Percentiles rank a stretch among this genome's conserved stretches.
phyloP scores from a whole-genome alignment of 768 basidiomycete genomes.

The Pulveroboletus sp. region DNA sequence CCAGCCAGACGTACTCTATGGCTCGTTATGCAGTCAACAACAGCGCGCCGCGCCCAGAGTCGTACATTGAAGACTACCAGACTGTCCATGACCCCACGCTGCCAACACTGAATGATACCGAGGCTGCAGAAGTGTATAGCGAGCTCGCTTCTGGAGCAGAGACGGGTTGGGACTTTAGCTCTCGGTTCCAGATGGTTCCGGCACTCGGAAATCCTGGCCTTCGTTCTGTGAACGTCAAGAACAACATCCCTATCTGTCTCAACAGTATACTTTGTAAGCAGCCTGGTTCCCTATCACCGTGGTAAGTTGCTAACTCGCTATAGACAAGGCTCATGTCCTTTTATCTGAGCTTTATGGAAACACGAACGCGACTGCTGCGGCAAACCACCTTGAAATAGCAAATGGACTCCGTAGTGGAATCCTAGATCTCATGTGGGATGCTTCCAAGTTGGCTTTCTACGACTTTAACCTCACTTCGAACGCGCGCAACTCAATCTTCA shows the following conservation, averaged over 20 bases:
- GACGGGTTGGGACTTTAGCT: conserved; percentile 50
- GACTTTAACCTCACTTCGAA: conserved; percentile 81
- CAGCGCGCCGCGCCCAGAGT: conserved; percentile 87
- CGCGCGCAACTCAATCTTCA: conserved; percentile 61
- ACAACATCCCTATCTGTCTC: conserved; percentile 70
- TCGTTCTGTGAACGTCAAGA: conserved; percentile 67
- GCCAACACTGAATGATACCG: conserved; percentile 56
- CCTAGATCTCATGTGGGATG: conserved; percentile 86
- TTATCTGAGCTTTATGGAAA: conserved; percentile 59
- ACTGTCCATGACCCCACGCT: conserved; percentile 69
- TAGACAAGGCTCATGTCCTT: conserved; percentile 62
- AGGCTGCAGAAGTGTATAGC: conserved; percentile 68
- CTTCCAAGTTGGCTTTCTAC: conserved; percentile 81
- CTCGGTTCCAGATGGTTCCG: conserved; percentile 40
- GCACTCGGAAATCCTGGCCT: conserved; percentile 51
- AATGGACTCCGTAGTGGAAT: conserved; percentile 61
- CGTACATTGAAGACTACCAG: conserved; percentile 72
- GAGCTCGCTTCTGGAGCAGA: conserved; percentile 91
- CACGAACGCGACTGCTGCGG: conserved; percentile 42
- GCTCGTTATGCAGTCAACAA: conserved; percentile 78
- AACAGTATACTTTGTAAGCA: conserved; percentile 82
- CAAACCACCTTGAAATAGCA: conserved; percentile 56
- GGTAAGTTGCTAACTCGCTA: conserved; percentile 2
- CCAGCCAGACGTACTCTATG: conserved; percentile 62
- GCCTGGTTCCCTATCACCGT: not conserved